Base-by-base conservation (phyloP, 495 filamentous ascomycete genomes). In the Lasiosphaeria ovina region DNA sequence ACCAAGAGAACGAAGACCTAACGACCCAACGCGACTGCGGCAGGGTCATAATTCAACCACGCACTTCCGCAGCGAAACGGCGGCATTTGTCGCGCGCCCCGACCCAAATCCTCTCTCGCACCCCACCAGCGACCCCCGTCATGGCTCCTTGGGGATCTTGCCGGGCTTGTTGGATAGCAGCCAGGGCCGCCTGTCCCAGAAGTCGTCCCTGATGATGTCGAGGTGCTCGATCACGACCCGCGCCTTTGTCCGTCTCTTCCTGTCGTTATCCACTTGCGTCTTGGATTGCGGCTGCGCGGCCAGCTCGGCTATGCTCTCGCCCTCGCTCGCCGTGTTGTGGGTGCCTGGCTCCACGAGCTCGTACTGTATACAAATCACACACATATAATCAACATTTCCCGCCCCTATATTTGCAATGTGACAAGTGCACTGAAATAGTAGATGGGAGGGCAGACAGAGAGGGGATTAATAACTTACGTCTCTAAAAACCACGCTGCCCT, bases 131-230 rank as follows among this genome's bases (percentile, higher is more conserved):
- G 1, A 24, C 24, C 24, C 24, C 24, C 24, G 24, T 55, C 58
- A 77, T 49, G 72, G 74, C 69, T 86, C 76, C 51, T 79, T 81
- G 4, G 85, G 85, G 55, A 88, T 73, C 67, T 84, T 88, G 10
- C 87, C 86, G 31, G 88, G 84, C 66, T 86, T 89, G 57, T 87
- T 86, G 14, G 85, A 89, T 56, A 97, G 72, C 59, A 98, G 83
- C 90, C 93, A 97, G 7, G 92, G 91, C 66, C 89, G 79, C 65
- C 79, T 78, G 60, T 89, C 82, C 94, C 93, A 98, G 72, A 98
- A 98, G 6, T 89, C 88, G 76, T 97, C 89, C 60, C 87, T 89
- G 70, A 98, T 97, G 68, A 98, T 89, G 74, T 98, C 94, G 56
- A 91, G 76, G 75, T 97, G 92, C 58, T 93, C 86, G 45, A 93